Evolutionary conservation across 306 rosid species (phyloP), one percentile per base, ranked within the genome.

Genomic region (Begonia masoniana): DNA sequence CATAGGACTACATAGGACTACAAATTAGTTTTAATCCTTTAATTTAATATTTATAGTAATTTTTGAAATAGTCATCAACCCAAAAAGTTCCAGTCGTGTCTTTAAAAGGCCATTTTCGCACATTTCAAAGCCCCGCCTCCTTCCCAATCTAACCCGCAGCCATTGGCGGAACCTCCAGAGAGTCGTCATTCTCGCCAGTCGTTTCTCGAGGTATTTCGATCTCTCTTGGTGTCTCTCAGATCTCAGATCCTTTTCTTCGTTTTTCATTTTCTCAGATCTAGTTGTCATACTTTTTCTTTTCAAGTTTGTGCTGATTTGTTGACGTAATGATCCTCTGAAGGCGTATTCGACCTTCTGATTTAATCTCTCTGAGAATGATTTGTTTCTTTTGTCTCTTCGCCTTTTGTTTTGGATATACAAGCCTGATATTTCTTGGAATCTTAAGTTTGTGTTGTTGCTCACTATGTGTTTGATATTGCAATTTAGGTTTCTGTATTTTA

Each of bases 41-140:
- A 26, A 26, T 26, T 4, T 4, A 26, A 26, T 4, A 26, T 26
- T 4, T 26, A 26, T 26, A 4, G 36, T 26, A 26, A 31, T 31
- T 31, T 31, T 5, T 31, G 39, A 31, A 21, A 31, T 31, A 31
- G 3, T 31, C 8, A 31, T 3, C 39, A 31, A 31, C 39, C 39
- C 39, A 4, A 31, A 31, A 2, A 31, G 0, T 31, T 31, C 39
- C 39, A 31, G 39, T 31, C 39, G 39, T 31, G 39, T 31, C 39
- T 31, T 4, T 50, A 50, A 50, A 50, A 15, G 12, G 54, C 54
- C 3, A 15, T 1, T 50, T 50, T 50, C 21, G 9, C 54, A 1
- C 54, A 3, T 50, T 10, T 50, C 54, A 7, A 6, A 3, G 54
- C 54, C 54, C 21, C 53, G 16, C 53, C 53, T n/a, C 53, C 54